Conservation (phyloP, 2,329 filamentous ascomycete species). For the Colletotrichum filicis region DNA sequence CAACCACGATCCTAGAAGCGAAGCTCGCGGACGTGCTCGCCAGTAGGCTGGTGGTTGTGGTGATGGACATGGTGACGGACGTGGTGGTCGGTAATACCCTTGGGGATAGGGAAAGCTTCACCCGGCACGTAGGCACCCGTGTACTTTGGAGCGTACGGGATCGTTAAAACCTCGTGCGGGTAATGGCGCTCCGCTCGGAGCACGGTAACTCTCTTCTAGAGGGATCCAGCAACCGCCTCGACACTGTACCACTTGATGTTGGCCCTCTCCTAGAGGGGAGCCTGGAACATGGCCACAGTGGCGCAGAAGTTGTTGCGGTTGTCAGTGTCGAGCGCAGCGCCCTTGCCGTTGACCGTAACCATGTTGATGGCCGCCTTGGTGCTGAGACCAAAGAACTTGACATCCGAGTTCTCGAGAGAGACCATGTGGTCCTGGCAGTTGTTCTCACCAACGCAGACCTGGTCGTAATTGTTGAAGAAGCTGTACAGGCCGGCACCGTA, state of each 20-base stretch:
- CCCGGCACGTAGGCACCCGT: not conserved
- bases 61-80: not conserved
- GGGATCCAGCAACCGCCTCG: not conserved
- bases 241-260: not conserved
- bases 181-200: too few species aligned
- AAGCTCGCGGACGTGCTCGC: not conserved
- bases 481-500: constrained; percentile 82
- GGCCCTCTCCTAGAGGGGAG: constrained; percentile 20
- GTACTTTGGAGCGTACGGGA: not conserved
- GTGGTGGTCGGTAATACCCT: not conserved
- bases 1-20: not conserved
- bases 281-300: constrained; percentile 64
- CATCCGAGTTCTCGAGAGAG: constrained; percentile 71
- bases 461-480: constrained; percentile 86
- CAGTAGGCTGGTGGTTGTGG: not conserved
- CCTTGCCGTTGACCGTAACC: constrained; percentile 70
- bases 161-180: not conserved
- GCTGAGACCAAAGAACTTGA: constrained; percentile 75
- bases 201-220: not conserved
- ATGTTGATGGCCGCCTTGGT: constrained; percentile 82
- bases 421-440: constrained; percentile 85
- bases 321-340: constrained; percentile 65
- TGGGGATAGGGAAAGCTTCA: not conserved
- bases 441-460: constrained; percentile 74
- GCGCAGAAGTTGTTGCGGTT: constrained; percentile 75